phyloP scores from a whole-genome alignment of 352 stramenopile species.

The Plasmopara halstedii region DNA sequence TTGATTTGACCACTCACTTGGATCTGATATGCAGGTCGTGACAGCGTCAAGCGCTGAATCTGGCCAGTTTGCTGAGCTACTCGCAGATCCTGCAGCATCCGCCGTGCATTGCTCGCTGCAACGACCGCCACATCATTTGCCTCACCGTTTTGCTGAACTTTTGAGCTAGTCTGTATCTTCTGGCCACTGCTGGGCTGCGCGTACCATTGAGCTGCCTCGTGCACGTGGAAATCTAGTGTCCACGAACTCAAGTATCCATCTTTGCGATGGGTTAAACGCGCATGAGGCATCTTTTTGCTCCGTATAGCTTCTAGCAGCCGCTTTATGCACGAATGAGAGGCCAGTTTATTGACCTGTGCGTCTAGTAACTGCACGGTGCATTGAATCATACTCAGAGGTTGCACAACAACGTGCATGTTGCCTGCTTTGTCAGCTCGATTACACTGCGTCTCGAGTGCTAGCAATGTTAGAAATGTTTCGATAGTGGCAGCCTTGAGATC shows the following conservation, averaged over 20 bases:
- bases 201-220: conserved; percentile 41
- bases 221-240: conserved; percentile 49
- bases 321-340: conserved; percentile 25
- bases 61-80: conserved; percentile 41
- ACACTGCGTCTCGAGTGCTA: conserved; percentile 30
- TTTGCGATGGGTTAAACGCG: conserved; percentile 25
- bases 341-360: conserved; percentile 32
- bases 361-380: conserved; percentile 52
- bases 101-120: conserved; percentile 25
- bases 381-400: conserved; percentile 42
- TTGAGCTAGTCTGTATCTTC: not conserved
- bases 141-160: conserved; percentile 12
- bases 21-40: conserved; percentile 41
- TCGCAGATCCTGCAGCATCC: conserved; percentile 46
- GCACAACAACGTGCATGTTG: conserved; percentile 22
- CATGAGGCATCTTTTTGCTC: conserved; percentile 16
- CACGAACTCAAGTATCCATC: conserved; percentile 57
- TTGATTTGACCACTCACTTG: conserved; percentile 27
- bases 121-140: conserved; percentile 16
- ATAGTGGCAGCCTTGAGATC: conserved; percentile 69
- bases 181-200: conserved; percentile 3
- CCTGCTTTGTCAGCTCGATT: conserved; percentile 2
- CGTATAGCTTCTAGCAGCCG: conserved; percentile 27
- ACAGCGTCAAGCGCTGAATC: conserved; percentile 52
- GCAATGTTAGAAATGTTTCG: conserved; percentile 71